phyloP scores from a whole-genome alignment of 805 yeast species.

The Wickerhamomyces rabaulensis region DNA sequence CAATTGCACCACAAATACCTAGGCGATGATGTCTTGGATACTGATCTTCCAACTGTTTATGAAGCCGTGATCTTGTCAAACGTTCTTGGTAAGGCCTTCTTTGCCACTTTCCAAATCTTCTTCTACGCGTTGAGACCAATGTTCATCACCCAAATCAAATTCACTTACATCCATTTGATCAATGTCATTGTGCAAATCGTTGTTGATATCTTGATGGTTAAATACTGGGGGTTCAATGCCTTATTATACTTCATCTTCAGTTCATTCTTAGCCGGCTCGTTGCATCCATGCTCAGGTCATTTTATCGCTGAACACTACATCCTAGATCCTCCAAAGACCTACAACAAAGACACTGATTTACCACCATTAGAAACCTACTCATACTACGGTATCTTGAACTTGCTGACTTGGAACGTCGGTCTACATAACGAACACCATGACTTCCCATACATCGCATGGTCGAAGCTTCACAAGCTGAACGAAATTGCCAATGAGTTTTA shows the following conservation, averaged over 20 bases:
- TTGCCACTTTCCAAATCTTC: conserved; percentile 83
- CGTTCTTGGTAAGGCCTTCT: conserved; percentile 82
- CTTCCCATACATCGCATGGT: conserved; percentile 92
- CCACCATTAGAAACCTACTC: conserved; percentile 83
- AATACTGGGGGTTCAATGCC: conserved; percentile 58
- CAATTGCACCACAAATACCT: conserved; percentile 86
- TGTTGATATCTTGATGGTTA: conserved; percentile 55
- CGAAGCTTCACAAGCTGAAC: conserved; percentile 60
- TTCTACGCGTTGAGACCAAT: conserved; percentile 90
- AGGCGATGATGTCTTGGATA: conserved; percentile 80
- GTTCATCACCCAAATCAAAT: conserved; percentile 69
- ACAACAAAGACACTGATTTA: conserved; percentile 22
- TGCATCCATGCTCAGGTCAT: conserved; percentile 94
- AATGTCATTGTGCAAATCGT: conserved; percentile 54
- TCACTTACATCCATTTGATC: conserved; percentile 69
- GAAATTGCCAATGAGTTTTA: conserved; percentile 75
- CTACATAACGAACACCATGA: conserved; percentile 95
- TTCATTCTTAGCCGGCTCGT: conserved; percentile 83
- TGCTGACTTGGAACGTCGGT: conserved; percentile 88
- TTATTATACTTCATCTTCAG: conserved; percentile 64
- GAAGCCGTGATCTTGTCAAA: conserved; percentile 74
- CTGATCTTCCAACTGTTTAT: conserved; percentile 78
- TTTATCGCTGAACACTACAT: conserved; percentile 93
- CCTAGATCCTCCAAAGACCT: conserved; percentile 46
- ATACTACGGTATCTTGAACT: conserved; percentile 76